Percentiles rank a stretch among this genome's conserved stretches.
phyloP scores from a whole-genome alignment of 2,329 filamentous ascomycete genomes.

The Byssoonygena ceratinophila region DNA sequence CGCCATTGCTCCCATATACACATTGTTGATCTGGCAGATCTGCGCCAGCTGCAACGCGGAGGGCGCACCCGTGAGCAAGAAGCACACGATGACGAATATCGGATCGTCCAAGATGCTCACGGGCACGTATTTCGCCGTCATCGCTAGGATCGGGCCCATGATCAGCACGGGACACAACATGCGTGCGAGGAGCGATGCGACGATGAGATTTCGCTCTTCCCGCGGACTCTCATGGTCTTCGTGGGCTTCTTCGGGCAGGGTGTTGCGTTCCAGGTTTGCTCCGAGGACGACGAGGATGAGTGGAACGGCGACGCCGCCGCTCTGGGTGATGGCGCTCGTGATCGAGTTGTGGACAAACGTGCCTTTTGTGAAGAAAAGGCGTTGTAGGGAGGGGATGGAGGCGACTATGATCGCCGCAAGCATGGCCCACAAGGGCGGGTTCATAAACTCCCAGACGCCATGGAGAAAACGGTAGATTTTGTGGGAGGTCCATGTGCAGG shows the following conservation, averaged over 20 bases:
- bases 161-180: slow-evolving; percentile 87
- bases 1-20: slow-evolving; percentile 91
- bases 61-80: slow-evolving; percentile 86
- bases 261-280: slow-evolving; percentile 87
- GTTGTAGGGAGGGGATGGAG: slow-evolving; percentile 71
- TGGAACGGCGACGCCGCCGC: slow-evolving; percentile 82
- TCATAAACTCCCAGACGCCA: slow-evolving; percentile 90
- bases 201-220: slow-evolving; percentile 63
- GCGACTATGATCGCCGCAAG: slow-evolving; percentile 80
- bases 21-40: slow-evolving; percentile 96
- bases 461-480: slow-evolving; percentile 44
- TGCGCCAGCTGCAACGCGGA: slow-evolving; percentile 90
- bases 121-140: slow-evolving; percentile 81
- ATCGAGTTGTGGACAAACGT: slow-evolving; percentile 90
- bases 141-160: slow-evolving; percentile 80
- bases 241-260: slow-evolving; percentile 56
- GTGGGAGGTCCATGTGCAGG: slow-evolving; percentile 35
- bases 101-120: slow-evolving; percentile 93
- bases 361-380: slow-evolving; percentile 75
- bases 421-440: slow-evolving; percentile 97
- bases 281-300: slow-evolving; percentile 91
- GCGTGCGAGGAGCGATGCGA: slow-evolving; percentile 73
- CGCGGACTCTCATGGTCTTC: slow-evolving; percentile 59
- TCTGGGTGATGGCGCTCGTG: slow-evolving; percentile 74
- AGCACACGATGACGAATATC: slow-evolving; percentile 96